Evolutionary conservation across 2,329 filamentous ascomycete species (phyloP).

Genomic region (Fusarium sp.): DNA sequence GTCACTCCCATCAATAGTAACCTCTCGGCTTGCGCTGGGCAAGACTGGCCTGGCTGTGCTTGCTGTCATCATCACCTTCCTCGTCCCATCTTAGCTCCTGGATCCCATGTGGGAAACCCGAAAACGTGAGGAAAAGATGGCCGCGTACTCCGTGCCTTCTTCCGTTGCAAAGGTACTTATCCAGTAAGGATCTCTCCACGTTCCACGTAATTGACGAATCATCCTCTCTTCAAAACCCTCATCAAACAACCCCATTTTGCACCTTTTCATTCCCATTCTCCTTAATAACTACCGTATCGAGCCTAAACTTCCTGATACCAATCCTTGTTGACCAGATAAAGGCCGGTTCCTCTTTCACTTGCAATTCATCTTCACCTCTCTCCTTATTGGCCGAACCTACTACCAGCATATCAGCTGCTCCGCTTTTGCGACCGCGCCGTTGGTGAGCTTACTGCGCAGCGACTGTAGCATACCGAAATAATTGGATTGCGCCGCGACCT

Average conservation of each 20-base stretch:
- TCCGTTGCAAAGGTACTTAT: neutral
- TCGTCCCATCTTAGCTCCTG: neutral
- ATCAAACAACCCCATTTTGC: neutral
- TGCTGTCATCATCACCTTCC: constrained; percentile 5
- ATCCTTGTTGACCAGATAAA: constrained; percentile 25
- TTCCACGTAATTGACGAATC: constrained; percentile 31
- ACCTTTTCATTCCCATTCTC: neutral
- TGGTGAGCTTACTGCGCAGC: constrained; percentile 27
- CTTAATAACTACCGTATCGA: constrained; percentile 1
- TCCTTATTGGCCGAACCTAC: constrained; percentile 18
- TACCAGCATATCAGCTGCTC: constrained; percentile 26
- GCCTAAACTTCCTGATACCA: constrained; percentile 6
- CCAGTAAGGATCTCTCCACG: constrained; percentile 29
- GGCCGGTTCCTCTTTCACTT: neutral
- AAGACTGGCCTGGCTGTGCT: neutral
- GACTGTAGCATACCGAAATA: constrained; percentile 17
- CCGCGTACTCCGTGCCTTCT: constrained; percentile 30
- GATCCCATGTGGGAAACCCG: neutral
- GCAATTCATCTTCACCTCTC: constrained; percentile 2
- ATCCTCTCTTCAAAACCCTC: neutral
- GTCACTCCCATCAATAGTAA: constrained; percentile 27
- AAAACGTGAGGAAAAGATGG: neutral
- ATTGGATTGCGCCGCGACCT: constrained; percentile 30
- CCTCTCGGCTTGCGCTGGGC: neutral
- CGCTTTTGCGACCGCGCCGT: constrained; percentile 29